Evolutionary conservation across 106 monocot genomes (phyloP), one percentile per base, ranked within the genome.

Genomic region (Dioscorea dumetorum): DNA sequence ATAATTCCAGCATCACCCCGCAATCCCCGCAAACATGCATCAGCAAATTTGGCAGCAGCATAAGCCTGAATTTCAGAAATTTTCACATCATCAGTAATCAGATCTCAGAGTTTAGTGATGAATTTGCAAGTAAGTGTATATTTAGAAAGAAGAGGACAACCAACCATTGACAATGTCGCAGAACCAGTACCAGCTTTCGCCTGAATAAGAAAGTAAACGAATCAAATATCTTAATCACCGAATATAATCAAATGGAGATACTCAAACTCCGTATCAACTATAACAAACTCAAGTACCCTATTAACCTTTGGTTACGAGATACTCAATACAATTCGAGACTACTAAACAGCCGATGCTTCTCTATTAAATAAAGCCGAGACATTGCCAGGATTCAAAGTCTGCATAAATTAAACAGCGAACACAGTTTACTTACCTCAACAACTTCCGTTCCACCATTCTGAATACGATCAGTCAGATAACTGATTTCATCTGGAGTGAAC

Each of bases 401-500:
- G 10, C 1, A 41, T 41, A 41, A 41, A 41, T 41, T n/a, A 41
- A 10, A 41, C 10, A 10, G 41, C 1, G 6, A 41, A 10, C 41
- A 41, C 41, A 0, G 10, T 35, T 8, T 50, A 57, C 49, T 76
- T 79, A 92, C 97, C 92, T 99, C 97, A 68, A 99, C 97, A 66
- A 99, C 97, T 84, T 99, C 97, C 60, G 97, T 99, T 50, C 97
- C 92, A 5, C 92, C 97, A 83, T 99, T 99, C 74, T 99, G 97
- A 60, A 99, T 99, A 33, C 97, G 86, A 66, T 99, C 64, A 22
- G 92, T 92, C n/a, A 99, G 78, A 68, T 89, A 83, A 33, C 61
- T 70, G 19, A 90, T 73, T 83, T 99, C 97, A 24, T 92, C 89
- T 32, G 75, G 11, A 22, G 97, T 90, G 59, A 99, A 90, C 18